Base-by-base conservation (phyloP, 331 rosid genomes). In the Rosa hybrid region DNA sequence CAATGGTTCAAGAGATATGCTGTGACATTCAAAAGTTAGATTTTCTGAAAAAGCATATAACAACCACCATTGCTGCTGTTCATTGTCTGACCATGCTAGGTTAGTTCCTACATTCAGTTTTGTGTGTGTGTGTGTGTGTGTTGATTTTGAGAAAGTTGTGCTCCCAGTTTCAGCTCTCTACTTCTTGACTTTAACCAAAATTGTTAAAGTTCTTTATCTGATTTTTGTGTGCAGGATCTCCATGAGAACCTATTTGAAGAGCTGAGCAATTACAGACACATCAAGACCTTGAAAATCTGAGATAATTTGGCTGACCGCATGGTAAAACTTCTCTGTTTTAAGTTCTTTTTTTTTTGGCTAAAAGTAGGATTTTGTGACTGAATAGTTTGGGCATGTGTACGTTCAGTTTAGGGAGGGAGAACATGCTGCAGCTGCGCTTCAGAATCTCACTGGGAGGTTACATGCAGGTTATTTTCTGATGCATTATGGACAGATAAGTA, bases 281-380 rank as follows among this genome's bases (percentile, higher is more conserved):
- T 94, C 79, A 97, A 94, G 87, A 94, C 94, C 89, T 85, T 94
- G 88, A 94, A 94, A 75, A 94, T 94, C 68, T 94, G 98, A 64
- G 98, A 94, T 50, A 94, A 94, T 79, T 85, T 92, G 83, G 98
- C 98, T 9, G 97, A 94, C 78, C 98, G 92, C 81, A 94, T 94
- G 98, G 98, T 94, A 53, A 8, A 0, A 27, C 30, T 13, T 7
- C 30, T 27, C 30, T 0, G 30, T 27, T 27, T 44, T 16, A 27
- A 6, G 5, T 27, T 27, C 30, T 1, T 27, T 27, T 27, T 27
- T 27, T 27, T 27, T 27, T 1, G 30, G 30, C 30, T 27, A 27
- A 27, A 27, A 27, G 30, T 27, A 27, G 30, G 30, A 27, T 27
- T 27, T 27, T 63, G 16, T 34, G 9, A 7, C 42, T 23, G 81